Percentiles rank a stretch among this genome's conserved stretches.
Evolutionary conservation across 345 rosid species (phyloP).

Genomic region (Cardamine occulta): DNA sequence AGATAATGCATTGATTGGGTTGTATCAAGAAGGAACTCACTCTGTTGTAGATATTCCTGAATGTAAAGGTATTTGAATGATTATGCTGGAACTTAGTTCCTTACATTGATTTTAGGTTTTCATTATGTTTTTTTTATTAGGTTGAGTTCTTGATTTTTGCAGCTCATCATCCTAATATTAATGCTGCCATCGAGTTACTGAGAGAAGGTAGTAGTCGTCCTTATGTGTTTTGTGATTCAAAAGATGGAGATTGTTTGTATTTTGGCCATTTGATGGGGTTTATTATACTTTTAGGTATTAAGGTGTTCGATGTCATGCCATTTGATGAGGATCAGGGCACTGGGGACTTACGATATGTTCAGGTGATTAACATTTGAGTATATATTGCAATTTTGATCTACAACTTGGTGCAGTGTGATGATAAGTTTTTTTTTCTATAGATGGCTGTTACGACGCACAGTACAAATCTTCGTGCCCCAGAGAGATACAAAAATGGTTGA

Average conservation of each 20-base stretch:
- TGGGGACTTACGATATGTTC: constrained; percentile 88
- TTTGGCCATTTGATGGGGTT: neutral
- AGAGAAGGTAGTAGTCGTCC: constrained; percentile 62
- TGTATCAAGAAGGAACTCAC: constrained; percentile 90
- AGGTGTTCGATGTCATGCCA: constrained; percentile 66
- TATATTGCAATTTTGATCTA: neutral
- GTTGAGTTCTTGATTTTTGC: constrained; percentile 40
- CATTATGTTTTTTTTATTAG: neutral
- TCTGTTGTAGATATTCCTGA: constrained; percentile 79
- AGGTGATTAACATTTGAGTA: constrained; percentile 54
- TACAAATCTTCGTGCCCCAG: constrained; percentile 73
- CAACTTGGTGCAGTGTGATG: constrained; percentile 22
- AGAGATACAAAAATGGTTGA: constrained; percentile 84
- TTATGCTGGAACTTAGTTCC: neutral
- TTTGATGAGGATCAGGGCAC: constrained; percentile 82
- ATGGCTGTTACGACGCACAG: constrained; percentile 92
- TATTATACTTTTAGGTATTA: constrained; percentile 56
- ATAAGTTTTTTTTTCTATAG: constrained; percentile 49
- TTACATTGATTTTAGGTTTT: neutral
- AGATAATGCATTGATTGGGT: constrained; percentile 70
- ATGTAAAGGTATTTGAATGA: constrained; percentile 63
- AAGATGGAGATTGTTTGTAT: neutral
- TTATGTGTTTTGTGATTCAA: neutral
- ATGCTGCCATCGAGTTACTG: constrained; percentile 77
- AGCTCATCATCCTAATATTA: constrained; percentile 94